Evolutionary conservation across 352 stramenopile species (phyloP).

Genomic region (Globisporangium apiculatum): DNA sequence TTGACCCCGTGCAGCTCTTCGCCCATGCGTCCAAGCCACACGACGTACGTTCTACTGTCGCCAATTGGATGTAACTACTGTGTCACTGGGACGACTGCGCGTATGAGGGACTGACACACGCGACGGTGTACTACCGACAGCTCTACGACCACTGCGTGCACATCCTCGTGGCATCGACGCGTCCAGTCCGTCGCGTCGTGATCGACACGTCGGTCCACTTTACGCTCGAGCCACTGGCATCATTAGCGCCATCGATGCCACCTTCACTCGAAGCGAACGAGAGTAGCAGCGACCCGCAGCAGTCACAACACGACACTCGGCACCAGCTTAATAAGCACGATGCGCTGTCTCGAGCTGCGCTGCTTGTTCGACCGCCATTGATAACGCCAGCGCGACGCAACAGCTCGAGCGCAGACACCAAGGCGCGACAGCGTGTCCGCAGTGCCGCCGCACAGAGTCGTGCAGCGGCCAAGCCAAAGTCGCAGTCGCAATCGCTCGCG

Average conservation of each 20-base stretch:
- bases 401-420: constrained; percentile 9
- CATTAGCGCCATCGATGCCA: not conserved
- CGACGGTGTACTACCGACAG: constrained; percentile 8
- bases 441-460: constrained; percentile 6
- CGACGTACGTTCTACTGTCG: constrained; percentile 23
- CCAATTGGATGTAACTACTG: too few relatives aligned
- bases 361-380: not conserved
- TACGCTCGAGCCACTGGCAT: constrained; percentile 5
- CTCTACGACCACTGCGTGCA: constrained; percentile 44
- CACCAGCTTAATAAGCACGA: not conserved
- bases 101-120: too few relatives aligned
- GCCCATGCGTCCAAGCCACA: constrained; percentile 26
- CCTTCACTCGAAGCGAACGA: not conserved
- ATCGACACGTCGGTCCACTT: constrained; percentile 56
- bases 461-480: not conserved
- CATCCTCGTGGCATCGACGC: constrained; percentile 35
- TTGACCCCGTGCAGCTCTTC: constrained; percentile 40
- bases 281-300: not conserved
- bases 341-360: too few relatives aligned
- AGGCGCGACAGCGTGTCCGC: not conserved
- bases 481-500: not conserved
- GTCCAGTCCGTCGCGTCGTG: constrained; percentile 33
- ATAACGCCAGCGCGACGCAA: constrained; percentile 3
- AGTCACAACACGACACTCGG: not conserved
- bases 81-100: too few relatives aligned